Conservation (phyloP, 176 grass and related monocot species). For the Triticum aestivum region IWGSC_CS_RefSeq_v2.1 NC_057806.1:528957921-528958420, state of each 20-base stretch:
- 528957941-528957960: neutral
- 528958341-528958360: too few species aligned
- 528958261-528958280: too few species aligned
- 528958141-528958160: neutral
- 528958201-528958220: too few species aligned
- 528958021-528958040: neutral
- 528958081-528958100: constrained; percentile 10
- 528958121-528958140: neutral
- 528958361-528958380: too few species aligned
- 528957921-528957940: neutral
- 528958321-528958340: too few species aligned
- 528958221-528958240: too few species aligned
- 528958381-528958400: too few species aligned
- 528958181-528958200: neutral
- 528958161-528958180: neutral
- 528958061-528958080: constrained; percentile 29
- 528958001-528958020: neutral
- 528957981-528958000: constrained; percentile 29
- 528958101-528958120: neutral
- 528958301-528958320: too few species aligned
- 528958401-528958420: too few species aligned
- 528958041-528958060: constrained; percentile 28
- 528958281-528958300: too few species aligned
- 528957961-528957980: constrained; percentile 1
- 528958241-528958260: too few species aligned